These are phyloP conservation scores for Lipomyces chichibuensis DNA, from an alignment of 805 yeast species.

Conservation along the genomic window DNA sequence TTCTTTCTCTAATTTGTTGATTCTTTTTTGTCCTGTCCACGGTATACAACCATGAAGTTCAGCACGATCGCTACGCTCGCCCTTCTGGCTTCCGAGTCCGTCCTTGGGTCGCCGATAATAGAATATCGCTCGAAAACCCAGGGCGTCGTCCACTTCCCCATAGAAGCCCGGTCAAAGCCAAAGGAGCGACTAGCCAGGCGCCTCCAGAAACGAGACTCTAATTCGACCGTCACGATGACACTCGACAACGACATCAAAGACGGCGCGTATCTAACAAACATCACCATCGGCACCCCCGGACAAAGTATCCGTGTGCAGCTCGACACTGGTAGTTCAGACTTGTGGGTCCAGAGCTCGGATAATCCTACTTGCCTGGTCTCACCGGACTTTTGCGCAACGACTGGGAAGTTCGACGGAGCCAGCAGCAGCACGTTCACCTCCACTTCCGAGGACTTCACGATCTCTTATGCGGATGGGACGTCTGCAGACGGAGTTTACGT, in stretches of 20 bases:
- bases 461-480: slow-evolving; percentile 52
- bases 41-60: background rate
- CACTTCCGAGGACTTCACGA: slow-evolving; percentile 42
- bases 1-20: too few species aligned
- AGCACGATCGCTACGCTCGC: background rate
- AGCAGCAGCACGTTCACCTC: slow-evolving; percentile 34
- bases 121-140: background rate
- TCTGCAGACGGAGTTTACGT: slow-evolving; percentile 63
- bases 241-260: slow-evolving; percentile 38
- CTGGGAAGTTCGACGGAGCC: slow-evolving; percentile 40
- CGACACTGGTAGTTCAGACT: slow-evolving; percentile 77
- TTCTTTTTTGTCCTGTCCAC: background rate
- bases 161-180: background rate
- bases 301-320: slow-evolving; percentile 58
- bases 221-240: slow-evolving; percentile 24
- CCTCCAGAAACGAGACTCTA: slow-evolving; percentile 1
- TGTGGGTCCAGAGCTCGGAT: slow-evolving; percentile 59
- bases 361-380: slow-evolving; percentile 50
- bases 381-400: slow-evolving; percentile 34
- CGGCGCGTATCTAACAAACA: slow-evolving; percentile 40
- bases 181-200: slow-evolving; percentile 3
- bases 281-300: slow-evolving; percentile 58
- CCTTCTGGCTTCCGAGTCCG: background rate
- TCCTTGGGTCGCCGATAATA: background rate
- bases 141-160: slow-evolving; percentile 6